Evolutionary conservation across 2,329 filamentous ascomycete species (phyloP), one percentile per base, ranked within the genome.

Genomic region (Lecanicillium sp.): DNA sequence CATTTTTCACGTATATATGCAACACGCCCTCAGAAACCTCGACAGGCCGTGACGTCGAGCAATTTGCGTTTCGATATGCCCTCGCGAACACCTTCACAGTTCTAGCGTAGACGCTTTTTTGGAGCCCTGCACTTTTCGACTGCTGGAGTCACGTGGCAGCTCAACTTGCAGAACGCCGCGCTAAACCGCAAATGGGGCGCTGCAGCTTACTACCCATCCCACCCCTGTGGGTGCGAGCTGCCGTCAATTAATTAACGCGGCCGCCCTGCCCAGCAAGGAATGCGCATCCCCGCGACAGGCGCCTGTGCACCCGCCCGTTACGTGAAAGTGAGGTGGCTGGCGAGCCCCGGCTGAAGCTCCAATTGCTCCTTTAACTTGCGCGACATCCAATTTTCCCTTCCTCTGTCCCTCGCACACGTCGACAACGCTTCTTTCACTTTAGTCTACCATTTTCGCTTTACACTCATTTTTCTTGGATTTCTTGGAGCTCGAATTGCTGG

Each of bases 1-100:
- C 86, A 95, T 96, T 51, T 65, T 82, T 74, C 11, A 6, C 11
- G 22, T 25, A 25, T 25, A 7, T 25, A 11, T 7, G 22, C 22
- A 7, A 11, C 22, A 25, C 49, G 35, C 22, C 22, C 22, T 25
- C 22, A 25, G 22, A 6, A 25, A 38, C 41, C 22, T 39, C 41
- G 38, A 43, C 43, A 44, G 40, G 39, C 38, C 45, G 43, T 47
- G 38, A 44, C 45, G 43, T 47, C 41, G 45, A 46, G 37, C 37
- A 13, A 30, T 9, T 41, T 28, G 28, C 29, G 30, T 32, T 38
- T 17, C 29, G 33, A 29, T 39, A 15, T 28, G n/a, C 18, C 29
- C 29, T 33, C 29, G 15, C 14, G 19, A 33, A 30, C 37, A 33
- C 29, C 35, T 19, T 33, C 16, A 13, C 18, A n/a, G n/a, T n/a